These are phyloP conservation scores for Apiotrichum siamense DNA, from an alignment of 1,284 basidiomycete genomes.

Conservation along the genomic window DNA sequence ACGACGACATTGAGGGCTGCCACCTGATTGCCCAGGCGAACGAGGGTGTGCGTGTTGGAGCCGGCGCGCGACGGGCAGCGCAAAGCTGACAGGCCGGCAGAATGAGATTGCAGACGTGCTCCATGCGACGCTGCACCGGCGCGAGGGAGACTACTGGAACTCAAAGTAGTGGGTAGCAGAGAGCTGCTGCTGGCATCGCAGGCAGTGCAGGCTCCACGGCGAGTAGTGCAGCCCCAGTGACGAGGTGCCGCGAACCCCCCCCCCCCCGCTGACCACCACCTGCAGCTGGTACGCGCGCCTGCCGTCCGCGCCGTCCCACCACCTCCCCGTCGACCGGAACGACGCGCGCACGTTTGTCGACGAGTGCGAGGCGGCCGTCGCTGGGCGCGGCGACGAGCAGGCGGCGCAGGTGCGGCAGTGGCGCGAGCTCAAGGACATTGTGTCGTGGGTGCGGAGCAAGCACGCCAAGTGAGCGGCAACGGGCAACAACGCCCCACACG, in stretches of 20 bases:
- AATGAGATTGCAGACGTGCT: slow-evolving; percentile 40
- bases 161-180: slow-evolving; percentile 40
- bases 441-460: slow-evolving; percentile 40
- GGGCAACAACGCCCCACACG: too few species aligned
- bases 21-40: slow-evolving; percentile 40
- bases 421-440: slow-evolving; percentile 38
- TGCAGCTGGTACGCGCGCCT: slow-evolving; percentile 35
- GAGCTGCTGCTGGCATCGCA: neutral
- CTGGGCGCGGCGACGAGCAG: slow-evolving; percentile 9
- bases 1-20: slow-evolving; percentile 42
- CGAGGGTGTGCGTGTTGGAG: slow-evolving; percentile 29
- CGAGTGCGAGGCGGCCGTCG: slow-evolving; percentile 25
- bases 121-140: slow-evolving; percentile 43
- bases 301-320: slow-evolving; percentile 33
- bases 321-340: slow-evolving; percentile 21
- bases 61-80: neutral
- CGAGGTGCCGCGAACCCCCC: neutral
- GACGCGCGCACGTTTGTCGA: slow-evolving; percentile 41
- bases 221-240: too few species aligned
- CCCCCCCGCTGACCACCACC: neutral
- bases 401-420: slow-evolving; percentile 31
- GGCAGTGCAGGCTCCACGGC: too few species aligned
- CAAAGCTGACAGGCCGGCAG: slow-evolving; percentile 10
- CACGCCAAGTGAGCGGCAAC: too few species aligned
- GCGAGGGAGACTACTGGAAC: slow-evolving; percentile 47